Evolutionary conservation across 2,329 filamentous ascomycete species (phyloP).

Genomic region (Aspergillus fijiensis): DNA sequence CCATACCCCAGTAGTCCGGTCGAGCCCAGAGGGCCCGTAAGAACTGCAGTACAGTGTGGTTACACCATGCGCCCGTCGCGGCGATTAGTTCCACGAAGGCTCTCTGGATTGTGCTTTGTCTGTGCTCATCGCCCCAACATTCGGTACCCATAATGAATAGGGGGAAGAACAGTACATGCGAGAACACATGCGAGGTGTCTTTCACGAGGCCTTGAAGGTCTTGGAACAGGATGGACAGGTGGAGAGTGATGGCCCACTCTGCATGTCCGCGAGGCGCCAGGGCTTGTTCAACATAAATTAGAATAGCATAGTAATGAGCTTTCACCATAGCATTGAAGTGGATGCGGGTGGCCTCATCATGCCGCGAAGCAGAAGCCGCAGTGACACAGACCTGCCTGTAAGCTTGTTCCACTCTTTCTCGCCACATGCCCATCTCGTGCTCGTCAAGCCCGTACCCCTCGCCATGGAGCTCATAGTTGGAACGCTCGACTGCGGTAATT

Average conservation of each 20-base stretch:
- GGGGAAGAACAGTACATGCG: conserved; percentile 28
- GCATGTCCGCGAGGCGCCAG: conserved; percentile 9
- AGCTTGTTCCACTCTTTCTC: conserved; percentile 12
- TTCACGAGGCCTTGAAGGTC: conserved; percentile 4
- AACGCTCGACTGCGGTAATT: conserved; percentile 14
- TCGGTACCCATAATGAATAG: conserved; percentile 28
- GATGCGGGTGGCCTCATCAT: conserved; percentile 6
- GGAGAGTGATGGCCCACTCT: background rate
- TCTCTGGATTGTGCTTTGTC: conserved; percentile 6
- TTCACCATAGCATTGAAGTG: conserved; percentile 13
- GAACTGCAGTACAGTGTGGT: conserved; percentile 20
- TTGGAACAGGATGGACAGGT: background rate
- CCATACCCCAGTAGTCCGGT: conserved; percentile 14
- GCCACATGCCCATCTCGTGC: conserved; percentile 11
- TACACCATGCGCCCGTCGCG: conserved; percentile 19
- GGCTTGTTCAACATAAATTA: conserved; percentile 26
- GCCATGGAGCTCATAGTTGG: background rate
- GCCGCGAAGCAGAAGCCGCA: background rate
- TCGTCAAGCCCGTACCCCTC: background rate
- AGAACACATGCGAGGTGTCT: conserved; percentile 14
- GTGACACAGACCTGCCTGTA: conserved; percentile 7
- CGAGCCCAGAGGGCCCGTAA: conserved; percentile 20
- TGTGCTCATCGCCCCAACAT: conserved; percentile 3
- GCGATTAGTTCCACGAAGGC: conserved; percentile 14
- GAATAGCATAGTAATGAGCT: conserved; percentile 22